Percentiles rank a stretch among this genome's conserved stretches.
Conservation (phyloP, 805 yeast genomes). For the Soucietia sequanensis region DNA sequence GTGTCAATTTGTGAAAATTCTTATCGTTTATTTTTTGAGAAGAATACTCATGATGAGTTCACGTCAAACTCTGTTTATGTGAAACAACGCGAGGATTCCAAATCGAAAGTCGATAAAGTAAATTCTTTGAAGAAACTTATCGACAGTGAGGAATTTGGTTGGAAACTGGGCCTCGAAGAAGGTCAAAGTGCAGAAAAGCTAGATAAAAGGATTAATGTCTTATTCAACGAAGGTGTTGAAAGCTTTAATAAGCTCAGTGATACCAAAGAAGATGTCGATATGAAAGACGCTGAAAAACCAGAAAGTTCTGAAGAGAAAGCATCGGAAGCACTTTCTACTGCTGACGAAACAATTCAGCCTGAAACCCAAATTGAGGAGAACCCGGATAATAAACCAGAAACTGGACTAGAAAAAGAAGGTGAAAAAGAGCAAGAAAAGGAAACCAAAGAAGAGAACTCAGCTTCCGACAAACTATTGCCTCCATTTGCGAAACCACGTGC, state of each 20-base stretch:
- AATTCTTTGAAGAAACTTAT: slow-evolving; percentile 37
- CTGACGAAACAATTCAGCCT: slow-evolving; percentile 7
- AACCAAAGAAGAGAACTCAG: slow-evolving; percentile 10
- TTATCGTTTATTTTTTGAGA: slow-evolving; percentile 78
- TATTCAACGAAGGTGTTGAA: slow-evolving; percentile 42
- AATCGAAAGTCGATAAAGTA: slow-evolving; percentile 27
- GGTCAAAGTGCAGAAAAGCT: slow-evolving; percentile 32
- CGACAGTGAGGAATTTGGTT: slow-evolving; percentile 52
- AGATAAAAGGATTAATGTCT: slow-evolving; percentile 28
- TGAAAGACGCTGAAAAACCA: slow-evolving; percentile 10
- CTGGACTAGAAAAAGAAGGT: slow-evolving; percentile 9
- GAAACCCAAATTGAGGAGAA: slow-evolving; percentile 3
- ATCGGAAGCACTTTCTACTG: slow-evolving; percentile 8
- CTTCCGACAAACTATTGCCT: slow-evolving; percentile 13
- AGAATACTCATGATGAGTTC: slow-evolving; percentile 75
- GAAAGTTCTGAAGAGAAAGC: slow-evolving; percentile 8
- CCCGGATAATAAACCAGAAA: slow-evolving; percentile 6
- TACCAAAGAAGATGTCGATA: slow-evolving; percentile 14
- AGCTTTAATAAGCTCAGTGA: slow-evolving; percentile 12
- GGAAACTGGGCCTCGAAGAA: slow-evolving; percentile 47
- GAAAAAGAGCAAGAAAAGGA: slow-evolving; percentile 8
- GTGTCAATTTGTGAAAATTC: slow-evolving; percentile 78
- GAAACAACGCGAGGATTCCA: slow-evolving; percentile 27
- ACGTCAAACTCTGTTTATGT: slow-evolving; percentile 56
- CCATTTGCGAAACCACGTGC: slow-evolving; percentile 12